These are phyloP conservation scores for Cyclostephanos invisitatus DNA, from an alignment of 108 stramenopile genomes.

Conservation along the genomic window DNA sequence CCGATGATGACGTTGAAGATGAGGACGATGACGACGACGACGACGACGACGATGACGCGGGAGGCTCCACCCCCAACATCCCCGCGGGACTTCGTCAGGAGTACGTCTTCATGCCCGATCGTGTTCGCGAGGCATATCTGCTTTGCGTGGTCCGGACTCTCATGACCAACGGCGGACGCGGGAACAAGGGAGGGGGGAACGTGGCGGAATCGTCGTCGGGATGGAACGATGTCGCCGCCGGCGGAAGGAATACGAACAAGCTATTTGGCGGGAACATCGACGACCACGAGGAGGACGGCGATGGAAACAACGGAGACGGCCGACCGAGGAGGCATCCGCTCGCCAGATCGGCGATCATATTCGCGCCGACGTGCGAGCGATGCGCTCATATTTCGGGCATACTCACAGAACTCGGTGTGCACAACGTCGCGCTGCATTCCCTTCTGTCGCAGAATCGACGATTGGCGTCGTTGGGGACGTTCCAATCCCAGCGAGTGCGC, in stretches of 20 bases:
- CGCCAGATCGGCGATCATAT: conserved; percentile 91
- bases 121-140: conserved; percentile 86
- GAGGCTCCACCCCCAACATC: conserved; percentile 63
- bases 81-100: conserved; percentile 90
- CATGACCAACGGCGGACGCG: conserved; percentile 78
- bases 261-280: conserved; percentile 6
- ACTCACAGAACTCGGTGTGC: conserved; percentile 83
- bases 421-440: conserved; percentile 93
- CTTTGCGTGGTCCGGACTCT: conserved; percentile 72
- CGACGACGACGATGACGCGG: conserved; percentile 15
- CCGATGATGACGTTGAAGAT: conserved; percentile 8
- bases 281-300: conserved; percentile 4
- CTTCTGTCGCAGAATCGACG: conserved; percentile 90
- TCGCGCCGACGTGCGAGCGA: conserved; percentile 94
- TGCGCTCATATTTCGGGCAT: conserved; percentile 91
- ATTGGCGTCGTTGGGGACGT: conserved; percentile 88
- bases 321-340: conserved; percentile 43
- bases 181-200: conserved; percentile 24
- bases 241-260: conserved; percentile 23
- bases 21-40: conserved; percentile 17
- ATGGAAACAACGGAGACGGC: conserved; percentile 9
- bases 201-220: conserved; percentile 17
- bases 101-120: conserved; percentile 95
- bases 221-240: conserved; percentile 27
- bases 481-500: conserved; percentile 85